Evolutionary conservation across 2,329 filamentous ascomycete genomes (phyloP).

Genomic region (Cordyceps tenuipes): DNA sequence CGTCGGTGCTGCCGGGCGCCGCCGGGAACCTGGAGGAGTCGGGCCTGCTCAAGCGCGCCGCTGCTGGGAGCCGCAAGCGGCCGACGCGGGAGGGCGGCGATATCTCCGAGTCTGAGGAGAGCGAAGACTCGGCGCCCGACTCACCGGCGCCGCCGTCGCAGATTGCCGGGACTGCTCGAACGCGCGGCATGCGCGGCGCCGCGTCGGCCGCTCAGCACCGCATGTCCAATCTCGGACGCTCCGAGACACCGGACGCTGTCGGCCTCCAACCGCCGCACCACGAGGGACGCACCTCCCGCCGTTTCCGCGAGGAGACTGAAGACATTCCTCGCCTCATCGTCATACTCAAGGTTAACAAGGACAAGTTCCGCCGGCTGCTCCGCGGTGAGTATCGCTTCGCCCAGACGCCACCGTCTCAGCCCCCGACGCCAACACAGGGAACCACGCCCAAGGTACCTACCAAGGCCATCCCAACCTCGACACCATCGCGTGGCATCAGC

Average conservation of each 20-base stretch:
- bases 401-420: slow-evolving; percentile 26
- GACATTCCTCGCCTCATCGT: slow-evolving; percentile 64
- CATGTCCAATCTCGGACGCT: slow-evolving; percentile 74
- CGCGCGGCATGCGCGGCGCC: slow-evolving; percentile 80
- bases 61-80: slow-evolving; percentile 53
- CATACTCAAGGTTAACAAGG: slow-evolving; percentile 63
- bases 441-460: slow-evolving; percentile 23
- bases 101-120: slow-evolving; percentile 80
- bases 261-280: slow-evolving; percentile 51
- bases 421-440: slow-evolving; percentile 26
- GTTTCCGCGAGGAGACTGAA: slow-evolving; percentile 69
- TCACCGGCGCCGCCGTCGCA: slow-evolving; percentile 73
- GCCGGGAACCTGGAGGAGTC: slow-evolving; percentile 74
- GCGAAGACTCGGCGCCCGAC: slow-evolving; percentile 77
- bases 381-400: slow-evolving; percentile 42
- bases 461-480: slow-evolving; percentile 27
- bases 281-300: slow-evolving; percentile 51
- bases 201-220: slow-evolving; percentile 80
- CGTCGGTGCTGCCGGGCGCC: slow-evolving; percentile 82
- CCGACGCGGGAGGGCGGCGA: slow-evolving; percentile 60
- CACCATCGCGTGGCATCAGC: slow-evolving; percentile 28
- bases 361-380: slow-evolving; percentile 61
- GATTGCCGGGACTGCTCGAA: slow-evolving; percentile 71
- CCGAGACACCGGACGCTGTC: slow-evolving; percentile 73
- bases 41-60: slow-evolving; percentile 72